A percentile compares a stretch with the other conserved stretches of the same genome.
Conservation (phyloP, 306 rosid species). For the Lupinus albus region DNA sequence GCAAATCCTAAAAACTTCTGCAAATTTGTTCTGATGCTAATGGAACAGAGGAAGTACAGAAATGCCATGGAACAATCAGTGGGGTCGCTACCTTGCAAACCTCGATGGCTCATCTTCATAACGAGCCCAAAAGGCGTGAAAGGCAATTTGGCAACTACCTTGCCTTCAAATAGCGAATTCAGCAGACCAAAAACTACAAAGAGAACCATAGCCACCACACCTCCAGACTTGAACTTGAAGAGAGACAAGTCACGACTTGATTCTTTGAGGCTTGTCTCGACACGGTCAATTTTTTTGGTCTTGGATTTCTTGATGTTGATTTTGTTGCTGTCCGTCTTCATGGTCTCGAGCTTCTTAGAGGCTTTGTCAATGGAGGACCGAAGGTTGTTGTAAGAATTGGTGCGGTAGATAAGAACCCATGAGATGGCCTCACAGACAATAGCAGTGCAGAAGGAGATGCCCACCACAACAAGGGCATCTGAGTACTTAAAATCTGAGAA, state of each 20-base stretch:
- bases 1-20: conserved; percentile 95
- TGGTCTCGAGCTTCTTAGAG: conserved; percentile 94
- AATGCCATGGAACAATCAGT: conserved; percentile 98
- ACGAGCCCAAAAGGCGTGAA: conserved; percentile 78
- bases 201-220: conserved; percentile 95
- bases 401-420: conserved; percentile 92
- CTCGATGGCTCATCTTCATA: conserved; percentile 98
- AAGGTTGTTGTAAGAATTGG: conserved; percentile 92
- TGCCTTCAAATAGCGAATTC: conserved; percentile 91
- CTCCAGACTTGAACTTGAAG: conserved; percentile 96
- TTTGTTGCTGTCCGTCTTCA: conserved; percentile 78
- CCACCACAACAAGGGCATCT: conserved; percentile 82
- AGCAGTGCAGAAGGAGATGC: conserved; percentile 93
- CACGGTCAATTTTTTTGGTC: conserved; percentile 96
- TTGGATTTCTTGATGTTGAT: conserved; percentile 76
- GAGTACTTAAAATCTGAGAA: conserved; percentile 75
- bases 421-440: conserved; percentile 92
- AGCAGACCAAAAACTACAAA: conserved; percentile 90
- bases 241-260: conserved; percentile 91
- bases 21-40: conserved; percentile 89
- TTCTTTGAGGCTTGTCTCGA: conserved; percentile 93
- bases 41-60: conserved; percentile 89
- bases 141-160: conserved; percentile 85
- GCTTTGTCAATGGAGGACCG: conserved; percentile 96
- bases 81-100: conserved; percentile 79